Evolutionary conservation across 2,329 filamentous ascomycete species (phyloP).

Genomic region (Fusarium mangiferae): DNA sequence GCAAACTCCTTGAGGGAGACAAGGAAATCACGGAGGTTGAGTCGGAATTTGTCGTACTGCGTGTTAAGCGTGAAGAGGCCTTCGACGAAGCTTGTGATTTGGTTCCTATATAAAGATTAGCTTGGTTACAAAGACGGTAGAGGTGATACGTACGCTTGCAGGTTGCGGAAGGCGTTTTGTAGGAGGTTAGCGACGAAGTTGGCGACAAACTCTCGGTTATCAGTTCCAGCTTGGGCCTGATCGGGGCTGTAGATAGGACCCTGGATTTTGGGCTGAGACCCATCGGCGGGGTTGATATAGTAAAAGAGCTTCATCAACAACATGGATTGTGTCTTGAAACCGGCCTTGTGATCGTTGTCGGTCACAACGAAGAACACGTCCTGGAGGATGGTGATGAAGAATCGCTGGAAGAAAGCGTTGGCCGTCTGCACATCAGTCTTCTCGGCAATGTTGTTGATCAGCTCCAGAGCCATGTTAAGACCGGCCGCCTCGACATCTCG

Average conservation of each 20-base stretch:
- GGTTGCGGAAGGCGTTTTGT: constrained; percentile 90
- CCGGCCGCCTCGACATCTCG: constrained; percentile 96
- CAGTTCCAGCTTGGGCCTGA: constrained; percentile 83
- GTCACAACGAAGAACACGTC: constrained; percentile 99
- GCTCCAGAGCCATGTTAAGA: constrained; percentile 96
- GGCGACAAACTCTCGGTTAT: constrained; percentile 89
- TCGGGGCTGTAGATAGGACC: constrained; percentile 89
- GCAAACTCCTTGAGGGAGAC: constrained; percentile 97
- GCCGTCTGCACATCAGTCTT: constrained; percentile 87
- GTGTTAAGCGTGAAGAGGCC: constrained; percentile 89
- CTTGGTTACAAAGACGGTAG: not conserved
- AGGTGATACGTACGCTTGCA: constrained; percentile 76
- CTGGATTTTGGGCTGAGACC: constrained; percentile 82
- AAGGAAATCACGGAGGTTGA: constrained; percentile 94
- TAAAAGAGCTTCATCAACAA: constrained; percentile 95
- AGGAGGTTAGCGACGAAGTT: constrained; percentile 88
- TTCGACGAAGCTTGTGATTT: constrained; percentile 91
- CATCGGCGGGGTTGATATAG: constrained; percentile 81
- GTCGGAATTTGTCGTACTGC: constrained; percentile 93
- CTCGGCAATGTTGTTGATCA: constrained; percentile 97
- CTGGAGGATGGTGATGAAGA: constrained; percentile 94
- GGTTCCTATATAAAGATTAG: constrained; percentile 67
- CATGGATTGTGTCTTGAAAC: constrained; percentile 98
- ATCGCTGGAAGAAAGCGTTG: constrained; percentile 97
- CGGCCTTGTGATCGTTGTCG: constrained; percentile 97